Base-by-base conservation (phyloP, 2,329 filamentous ascomycete species). In the Aspergillus ibericus region DNA sequence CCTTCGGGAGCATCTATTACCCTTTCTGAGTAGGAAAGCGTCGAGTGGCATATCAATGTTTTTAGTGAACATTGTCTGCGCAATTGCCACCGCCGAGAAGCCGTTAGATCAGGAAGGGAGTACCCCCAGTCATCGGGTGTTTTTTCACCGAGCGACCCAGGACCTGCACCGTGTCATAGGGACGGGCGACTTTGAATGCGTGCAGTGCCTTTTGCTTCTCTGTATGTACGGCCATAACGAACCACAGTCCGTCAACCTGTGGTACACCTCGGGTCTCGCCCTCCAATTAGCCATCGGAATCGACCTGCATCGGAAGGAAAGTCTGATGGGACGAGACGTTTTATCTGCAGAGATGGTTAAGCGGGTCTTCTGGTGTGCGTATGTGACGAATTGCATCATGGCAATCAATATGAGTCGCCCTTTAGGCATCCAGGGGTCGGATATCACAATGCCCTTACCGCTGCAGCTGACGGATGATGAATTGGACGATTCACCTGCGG, bases 221-320 rank as follows among this genome's bases (percentile, higher is more conserved):
- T 63, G 62, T 8, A 68, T 70, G 48, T 70, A 70, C 40, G 68
- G 68, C 12, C 62, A 61, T 38, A 66, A 66, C 34, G 68, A 70
- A 35, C 68, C 68, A 0, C 66, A 70, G 50, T 64, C 64, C 3
- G 62, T 68, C 42, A 66, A 68, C 42, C 58, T 70, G 32, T 69
- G 68, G 67, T 59, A 66, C 35, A 65, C 65, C 0, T 60, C 61
- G 3, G 66, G 66, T 2, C 50, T 69, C 5, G 62, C 66, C 13
- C 58, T 71, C 0, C 59, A 64, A 2, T 49, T 68, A 12, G 65
- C 66, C 4, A 50, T 67, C 13, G 64, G 66, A 1, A 62, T 69
- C 18, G 62, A 69, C 15, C 35, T 69, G 1, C 65, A 69, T 27
- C 63, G 64, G 16, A 47, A 38, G 1, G 66, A 70, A 22, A 55